A percentile compares a stretch with the other conserved stretches of the same genome.
These are phyloP conservation scores for Caryopteris hybrid DNA, from an alignment of 305 asterid genomes.

Conservation along the genomic window DNA sequence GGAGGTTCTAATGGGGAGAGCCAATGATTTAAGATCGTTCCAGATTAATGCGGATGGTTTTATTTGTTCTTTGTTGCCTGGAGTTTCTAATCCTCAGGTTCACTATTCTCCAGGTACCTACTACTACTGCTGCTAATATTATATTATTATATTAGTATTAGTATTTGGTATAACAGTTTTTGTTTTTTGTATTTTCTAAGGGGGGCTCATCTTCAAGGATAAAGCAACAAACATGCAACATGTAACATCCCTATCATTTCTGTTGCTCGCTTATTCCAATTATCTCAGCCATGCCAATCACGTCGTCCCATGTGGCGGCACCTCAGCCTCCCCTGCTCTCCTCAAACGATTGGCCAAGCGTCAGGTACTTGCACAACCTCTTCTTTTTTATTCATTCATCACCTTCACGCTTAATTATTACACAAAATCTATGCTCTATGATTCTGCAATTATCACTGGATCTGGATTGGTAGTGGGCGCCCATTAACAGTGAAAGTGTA, in stretches of 20 bases:
- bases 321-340: constrained; percentile 61
- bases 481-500: too few species aligned
- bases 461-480: constrained; percentile 6
- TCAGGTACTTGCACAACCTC: constrained; percentile 64
- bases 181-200: constrained; percentile 11
- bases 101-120: constrained; percentile 73
- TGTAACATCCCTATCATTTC: constrained; percentile 82
- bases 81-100: constrained; percentile 63
- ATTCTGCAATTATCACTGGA: background rate
- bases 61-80: constrained; percentile 79
- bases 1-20: constrained; percentile 82
- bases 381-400: too few species aligned
- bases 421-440: background rate
- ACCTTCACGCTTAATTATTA: too few species aligned
- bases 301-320: constrained; percentile 61
- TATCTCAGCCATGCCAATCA: constrained; percentile 84
- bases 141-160: too few species aligned
- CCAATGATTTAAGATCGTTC: constrained; percentile 53
- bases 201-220: constrained; percentile 76
- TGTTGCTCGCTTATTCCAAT: constrained; percentile 71
- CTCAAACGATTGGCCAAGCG: constrained; percentile 77
- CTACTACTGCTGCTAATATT: too few species aligned
- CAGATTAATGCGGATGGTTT: constrained; percentile 77
- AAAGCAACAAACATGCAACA: constrained; percentile 93
- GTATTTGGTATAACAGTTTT: background rate